Percentiles rank a stretch among this genome's conserved stretches.
These are phyloP conservation scores for Dactylellina drechsleri DNA, from an alignment of 2,329 filamentous ascomycete species.

Conservation along the genomic window DNA sequence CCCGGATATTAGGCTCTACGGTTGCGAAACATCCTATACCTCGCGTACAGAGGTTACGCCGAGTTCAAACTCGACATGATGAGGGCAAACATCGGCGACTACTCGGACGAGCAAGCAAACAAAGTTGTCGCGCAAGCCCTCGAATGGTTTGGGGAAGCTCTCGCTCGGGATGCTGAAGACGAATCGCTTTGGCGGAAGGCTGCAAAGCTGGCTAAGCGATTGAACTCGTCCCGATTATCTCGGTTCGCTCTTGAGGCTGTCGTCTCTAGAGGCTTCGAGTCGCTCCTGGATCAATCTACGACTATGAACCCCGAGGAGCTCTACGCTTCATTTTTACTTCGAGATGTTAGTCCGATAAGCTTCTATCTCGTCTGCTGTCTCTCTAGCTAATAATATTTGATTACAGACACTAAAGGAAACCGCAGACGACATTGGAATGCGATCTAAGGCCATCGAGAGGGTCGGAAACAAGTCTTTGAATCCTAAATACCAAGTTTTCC, in stretches of 20 bases:
- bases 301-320: slow-evolving; percentile 57
- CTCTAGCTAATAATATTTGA: not conserved
- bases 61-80: slow-evolving; percentile 84
- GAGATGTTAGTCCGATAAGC: slow-evolving; percentile 45
- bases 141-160: slow-evolving; percentile 57
- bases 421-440: slow-evolving; percentile 40
- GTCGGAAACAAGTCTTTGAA: slow-evolving; percentile 50
- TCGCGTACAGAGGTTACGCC: slow-evolving; percentile 94
- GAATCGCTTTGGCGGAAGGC: slow-evolving; percentile 58
- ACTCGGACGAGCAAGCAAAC: slow-evolving; percentile 59
- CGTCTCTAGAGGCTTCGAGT: slow-evolving; percentile 43
- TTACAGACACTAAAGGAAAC: slow-evolving; percentile 38
- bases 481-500: slow-evolving; percentile 45
- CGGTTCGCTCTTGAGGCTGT: slow-evolving; percentile 58
- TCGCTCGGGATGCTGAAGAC: slow-evolving; percentile 58
- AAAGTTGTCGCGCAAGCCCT: slow-evolving; percentile 60
- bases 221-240: slow-evolving; percentile 57
- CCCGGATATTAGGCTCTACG: slow-evolving; percentile 60
- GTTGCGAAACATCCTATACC: slow-evolving; percentile 73
- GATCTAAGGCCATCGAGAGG: slow-evolving; percentile 40
- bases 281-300: slow-evolving; percentile 34
- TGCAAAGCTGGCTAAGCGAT: slow-evolving; percentile 57
- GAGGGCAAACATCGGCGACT: slow-evolving; percentile 60
- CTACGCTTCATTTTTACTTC: slow-evolving; percentile 56
- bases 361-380: not conserved